Evolutionary conservation across 2,329 filamentous ascomycete genomes (phyloP).

Genomic region (Fusarium abutilonis): DNA sequence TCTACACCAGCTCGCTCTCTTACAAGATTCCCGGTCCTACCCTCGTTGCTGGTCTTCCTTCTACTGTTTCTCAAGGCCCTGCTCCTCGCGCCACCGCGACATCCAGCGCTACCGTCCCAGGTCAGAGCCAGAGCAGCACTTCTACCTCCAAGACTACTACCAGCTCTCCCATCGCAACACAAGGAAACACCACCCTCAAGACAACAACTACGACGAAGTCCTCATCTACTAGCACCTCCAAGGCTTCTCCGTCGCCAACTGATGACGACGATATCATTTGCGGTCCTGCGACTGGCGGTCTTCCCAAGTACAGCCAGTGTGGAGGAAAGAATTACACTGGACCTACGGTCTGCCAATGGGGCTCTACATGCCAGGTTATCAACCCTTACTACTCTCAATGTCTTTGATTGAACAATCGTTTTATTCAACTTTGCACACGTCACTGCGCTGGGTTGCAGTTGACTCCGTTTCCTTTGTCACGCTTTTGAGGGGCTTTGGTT

Average conservation of each 20-base stretch:
- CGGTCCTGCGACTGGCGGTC: constrained; percentile 27
- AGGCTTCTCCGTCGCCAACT: neutral
- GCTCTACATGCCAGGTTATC: constrained; percentile 19
- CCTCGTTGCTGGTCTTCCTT: constrained; percentile 36
- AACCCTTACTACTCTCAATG: constrained; percentile 38
- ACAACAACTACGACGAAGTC: constrained; percentile 16
- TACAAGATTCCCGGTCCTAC: constrained; percentile 46
- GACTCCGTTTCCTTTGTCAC: neutral
- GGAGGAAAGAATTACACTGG: constrained; percentile 25
- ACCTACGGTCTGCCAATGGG: constrained; percentile 26
- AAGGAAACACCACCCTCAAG: constrained; percentile 18
- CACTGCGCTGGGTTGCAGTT: neutral
- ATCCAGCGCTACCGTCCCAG: constrained; percentile 36
- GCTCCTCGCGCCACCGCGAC: constrained; percentile 23
- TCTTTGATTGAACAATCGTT: constrained; percentile 20
- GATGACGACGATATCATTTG: constrained; percentile 31
- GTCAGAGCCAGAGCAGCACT: neutral
- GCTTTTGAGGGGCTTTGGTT: neutral
- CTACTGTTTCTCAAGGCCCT: constrained; percentile 23
- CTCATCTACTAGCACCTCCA: constrained; percentile 6
- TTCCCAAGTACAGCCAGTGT: constrained; percentile 40
- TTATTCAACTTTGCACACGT: too few species aligned
- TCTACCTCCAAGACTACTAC: neutral
- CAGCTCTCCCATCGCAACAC: neutral
- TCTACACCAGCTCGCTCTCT: constrained; percentile 42